Evolutionary conservation across 129 eudicot genomes (phyloP), one percentile per base, ranked within the genome.

Genomic region (Smallanthus sonchifolius): DNA sequence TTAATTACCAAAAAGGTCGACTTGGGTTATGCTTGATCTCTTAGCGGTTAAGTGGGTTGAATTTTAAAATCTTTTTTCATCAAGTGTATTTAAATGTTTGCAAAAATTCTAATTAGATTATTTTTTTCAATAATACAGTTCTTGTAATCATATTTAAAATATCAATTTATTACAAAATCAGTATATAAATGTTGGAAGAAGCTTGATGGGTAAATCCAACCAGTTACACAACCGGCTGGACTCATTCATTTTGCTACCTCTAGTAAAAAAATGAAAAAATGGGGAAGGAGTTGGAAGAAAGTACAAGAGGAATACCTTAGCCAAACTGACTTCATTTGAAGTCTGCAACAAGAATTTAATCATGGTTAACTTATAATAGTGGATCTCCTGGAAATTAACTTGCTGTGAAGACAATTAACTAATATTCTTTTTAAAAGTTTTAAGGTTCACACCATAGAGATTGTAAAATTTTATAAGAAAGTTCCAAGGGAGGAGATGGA

Each of bases 241-340:
- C 37, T 24, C 19, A 2, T 35, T 38, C 35, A 55, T 19, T 55
- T 55, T 57, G 39, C 37, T 16, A 65, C 3, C 67, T 10, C 48
- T 40, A 11, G 45, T 36, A 5, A n/a, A 2, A 14, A n/a, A 3
- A 5, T 2, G n/a, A 5, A 67, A 24, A 76, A 39, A 9, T 13
- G 13, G 7, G 32, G 51, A 37, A 40, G 13, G 42, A 64, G 32
- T 39, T 32, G 37, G 30, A 19, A 15, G 3, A n/a, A 43, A 66
- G 65, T 10, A 38, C 48, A 63, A 68, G 55, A 49, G 45, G 44
- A 54, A n/a, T 85, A 88, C 96, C 97, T 84, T 92, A n/a, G 16
- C 14, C 8, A 83, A 66, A 59, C 67, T 82, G 76, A 71, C 81
- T 49, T 78, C 45, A 68, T 37, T 68, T 34, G 81, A 39, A 51